Percentiles rank a stretch among this genome's conserved stretches.
Evolutionary conservation across 345 rosid species (phyloP).

Genomic region (Eucalyptus leucophloia): DNA sequence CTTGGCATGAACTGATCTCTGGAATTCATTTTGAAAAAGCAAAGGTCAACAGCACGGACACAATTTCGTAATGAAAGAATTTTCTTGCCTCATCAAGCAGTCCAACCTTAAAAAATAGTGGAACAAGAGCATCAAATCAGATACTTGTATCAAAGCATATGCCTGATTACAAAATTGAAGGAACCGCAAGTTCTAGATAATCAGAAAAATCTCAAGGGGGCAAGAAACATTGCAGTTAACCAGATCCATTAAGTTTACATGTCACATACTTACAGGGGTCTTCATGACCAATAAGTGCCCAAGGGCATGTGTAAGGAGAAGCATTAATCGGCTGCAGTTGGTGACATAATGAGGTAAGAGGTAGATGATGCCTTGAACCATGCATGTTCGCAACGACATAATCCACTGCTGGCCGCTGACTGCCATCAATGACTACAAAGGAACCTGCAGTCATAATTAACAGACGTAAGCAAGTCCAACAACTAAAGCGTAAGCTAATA

Average conservation of each 20-base stretch:
- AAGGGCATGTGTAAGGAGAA: constrained; percentile 64
- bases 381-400: constrained; percentile 62
- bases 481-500: background rate
- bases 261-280: constrained; percentile 43
- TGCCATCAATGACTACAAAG: constrained; percentile 57
- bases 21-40: constrained; percentile 41
- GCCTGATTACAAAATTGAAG: background rate
- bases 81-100: constrained; percentile 69
- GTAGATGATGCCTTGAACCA: constrained; percentile 59
- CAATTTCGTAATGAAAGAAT: constrained; percentile 66
- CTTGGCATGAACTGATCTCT: constrained; percentile 62
- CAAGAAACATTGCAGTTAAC: background rate
- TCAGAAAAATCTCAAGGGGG: background rate
- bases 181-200: background rate
- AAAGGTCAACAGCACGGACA: constrained; percentile 56
- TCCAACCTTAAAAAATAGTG: constrained; percentile 44
- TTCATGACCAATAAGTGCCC: constrained; percentile 37
- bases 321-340: constrained; percentile 57
- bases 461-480: background rate
- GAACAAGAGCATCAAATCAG: background rate
- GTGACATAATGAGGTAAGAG: constrained; percentile 65
- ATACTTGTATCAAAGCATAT: background rate
- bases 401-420: constrained; percentile 27
- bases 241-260: background rate
- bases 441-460: constrained; percentile 34